phyloP scores from a whole-genome alignment of 164 flowering plant genomes.

The Cinnamomum chago region DNA sequence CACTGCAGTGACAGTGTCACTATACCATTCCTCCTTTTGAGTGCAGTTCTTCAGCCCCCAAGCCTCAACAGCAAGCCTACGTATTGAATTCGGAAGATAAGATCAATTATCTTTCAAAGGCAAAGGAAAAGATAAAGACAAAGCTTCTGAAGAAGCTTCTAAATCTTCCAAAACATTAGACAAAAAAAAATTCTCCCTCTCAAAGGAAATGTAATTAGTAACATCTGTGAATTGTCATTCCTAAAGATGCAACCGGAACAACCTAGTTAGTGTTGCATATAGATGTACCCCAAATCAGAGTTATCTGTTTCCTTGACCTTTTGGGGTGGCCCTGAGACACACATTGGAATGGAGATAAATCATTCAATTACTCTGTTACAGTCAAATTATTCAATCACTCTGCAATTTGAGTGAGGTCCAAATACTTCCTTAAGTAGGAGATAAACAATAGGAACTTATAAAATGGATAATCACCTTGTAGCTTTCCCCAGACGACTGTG shows the following conservation, averaged over 20 bases:
- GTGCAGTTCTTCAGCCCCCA: conserved; percentile 99
- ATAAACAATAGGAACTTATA: neutral
- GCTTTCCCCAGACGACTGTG: conserved; percentile 81
- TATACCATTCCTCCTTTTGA: conserved; percentile 86
- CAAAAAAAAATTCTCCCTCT: no score
- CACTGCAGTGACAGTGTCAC: conserved; percentile 97
- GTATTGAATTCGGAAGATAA: conserved; percentile 6
- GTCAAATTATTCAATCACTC: neutral
- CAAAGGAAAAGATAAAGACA: no score
- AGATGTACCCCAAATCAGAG: no score
- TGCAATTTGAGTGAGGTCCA: neutral
- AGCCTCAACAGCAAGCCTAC: conserved; percentile 92
- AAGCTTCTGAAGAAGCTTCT: neutral
- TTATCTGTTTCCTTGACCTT: neutral
- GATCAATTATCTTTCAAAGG: neutral
- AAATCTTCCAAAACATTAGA: no score
- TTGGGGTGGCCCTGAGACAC: neutral
- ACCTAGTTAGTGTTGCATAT: no score
- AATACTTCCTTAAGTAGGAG: neutral
- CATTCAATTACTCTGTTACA: neutral
- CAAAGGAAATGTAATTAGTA: no score
- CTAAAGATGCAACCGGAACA: no score
- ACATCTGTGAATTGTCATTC: no score
- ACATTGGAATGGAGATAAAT: neutral
- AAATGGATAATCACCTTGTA: conserved; percentile 53